Base-by-base conservation (phyloP, 306 rosid genomes). In the Bauhinia variegata region DNA sequence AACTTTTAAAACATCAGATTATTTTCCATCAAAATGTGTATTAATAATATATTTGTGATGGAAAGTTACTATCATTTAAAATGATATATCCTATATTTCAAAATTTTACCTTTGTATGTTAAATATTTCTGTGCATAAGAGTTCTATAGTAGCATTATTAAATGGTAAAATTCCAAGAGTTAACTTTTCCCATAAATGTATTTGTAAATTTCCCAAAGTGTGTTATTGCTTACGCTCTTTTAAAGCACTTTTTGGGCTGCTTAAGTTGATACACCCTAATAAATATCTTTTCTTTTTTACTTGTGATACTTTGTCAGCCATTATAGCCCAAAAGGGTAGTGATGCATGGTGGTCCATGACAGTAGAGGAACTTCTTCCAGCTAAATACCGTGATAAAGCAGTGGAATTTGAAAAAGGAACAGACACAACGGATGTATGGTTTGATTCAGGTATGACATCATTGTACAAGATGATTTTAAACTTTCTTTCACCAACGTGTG, bases 281-380 rank as follows among this genome's bases (percentile, higher is more conserved):
- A 58, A 36, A 61, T 34, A 55, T 75, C 60, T 64, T 48, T 58
- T 68, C 34, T 52, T 68, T n/a, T 67, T 74, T 58, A 33, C 68
- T 75, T 80, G 51, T 69, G 80, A 14, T 31, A 41, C 16, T 47
- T 43, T 75, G 66, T 72, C 89, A 95, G 97, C 91, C 68, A 86
- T 95, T 79, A 77, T 95, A 70, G 82, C 97, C 46, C 82, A 83
- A 71, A 95, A 85, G 89, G 99, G 99, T 65, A 88, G 99, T 78
- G 99, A 95, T 80, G 99, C 97, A 39, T 95, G 99, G 99, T 95
- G 99, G 97, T 86, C 86, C 85, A 86, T 95, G 97, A 83, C 74
- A 70, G 91, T 95, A 61, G 92, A 88, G 79, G 91, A 90, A 53
- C 99, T 95, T 76, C 97, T 95, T 41, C 97, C 99, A 34, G 60